These are phyloP conservation scores for Zygosaccharomyces gambellarensis DNA, from an alignment of 805 yeast species.

Conservation along the genomic window DNA sequence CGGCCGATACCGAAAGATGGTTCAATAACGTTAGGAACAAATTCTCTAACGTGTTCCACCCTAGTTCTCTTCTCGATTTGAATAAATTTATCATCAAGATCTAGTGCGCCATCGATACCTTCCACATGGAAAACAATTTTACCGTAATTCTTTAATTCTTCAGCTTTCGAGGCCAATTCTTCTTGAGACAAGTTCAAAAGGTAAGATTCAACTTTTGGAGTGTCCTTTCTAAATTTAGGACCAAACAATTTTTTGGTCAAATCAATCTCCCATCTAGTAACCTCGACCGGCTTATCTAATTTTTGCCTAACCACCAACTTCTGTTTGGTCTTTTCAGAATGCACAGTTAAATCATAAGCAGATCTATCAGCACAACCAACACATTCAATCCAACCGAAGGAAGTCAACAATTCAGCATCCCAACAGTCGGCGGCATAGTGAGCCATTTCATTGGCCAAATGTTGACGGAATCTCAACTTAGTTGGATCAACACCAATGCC, in stretches of 20 bases:
- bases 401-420: slow-evolving; percentile 96
- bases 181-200: slow-evolving; percentile 71
- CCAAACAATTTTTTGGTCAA: slow-evolving; percentile 95
- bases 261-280: slow-evolving; percentile 78
- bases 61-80: slow-evolving; percentile 71
- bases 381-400: slow-evolving; percentile 99
- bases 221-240: slow-evolving; percentile 95
- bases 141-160: slow-evolving; percentile 57
- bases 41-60: slow-evolving; percentile 90
- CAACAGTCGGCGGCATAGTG: slow-evolving; percentile 99
- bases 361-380: slow-evolving; percentile 99
- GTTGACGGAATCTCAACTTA: slow-evolving; percentile 94
- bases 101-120: slow-evolving; percentile 61
- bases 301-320: slow-evolving; percentile 91
- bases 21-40: slow-evolving; percentile 94
- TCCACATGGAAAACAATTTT: slow-evolving; percentile 63
- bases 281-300: slow-evolving; percentile 75
- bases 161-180: slow-evolving; percentile 72
- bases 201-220: slow-evolving; percentile 85
- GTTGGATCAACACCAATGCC: slow-evolving; percentile 86
- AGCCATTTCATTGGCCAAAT: slow-evolving; percentile 98
- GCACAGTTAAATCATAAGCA: slow-evolving; percentile 95
- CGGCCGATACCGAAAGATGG: slow-evolving; percentile 99
- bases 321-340: slow-evolving; percentile 90
- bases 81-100: slow-evolving; percentile 67